A percentile compares a stretch with the other conserved stretches of the same genome.
phyloP scores from a whole-genome alignment of 495 filamentous ascomycete genomes.

The Evernia prunastri region DNA sequence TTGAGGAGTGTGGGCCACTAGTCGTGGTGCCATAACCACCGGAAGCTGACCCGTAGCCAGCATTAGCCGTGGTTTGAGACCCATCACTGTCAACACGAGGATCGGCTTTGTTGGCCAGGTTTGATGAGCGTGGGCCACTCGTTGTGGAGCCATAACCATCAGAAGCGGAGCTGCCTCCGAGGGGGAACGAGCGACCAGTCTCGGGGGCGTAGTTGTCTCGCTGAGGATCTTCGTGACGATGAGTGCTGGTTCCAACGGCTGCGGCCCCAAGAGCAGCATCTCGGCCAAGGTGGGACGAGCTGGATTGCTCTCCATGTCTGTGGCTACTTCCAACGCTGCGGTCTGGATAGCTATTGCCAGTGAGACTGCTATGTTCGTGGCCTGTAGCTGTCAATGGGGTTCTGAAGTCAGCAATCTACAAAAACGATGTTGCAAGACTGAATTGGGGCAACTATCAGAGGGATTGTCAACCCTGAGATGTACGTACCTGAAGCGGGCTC shows the following conservation, averaged over 20 bases:
- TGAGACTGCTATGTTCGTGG: conserved; percentile 7
- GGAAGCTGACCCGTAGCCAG: conserved; percentile 1
- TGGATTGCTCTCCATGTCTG: not conserved
- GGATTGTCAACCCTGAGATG: not conserved
- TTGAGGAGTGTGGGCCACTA: conserved; percentile 36
- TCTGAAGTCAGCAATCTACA: not conserved
- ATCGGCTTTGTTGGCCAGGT: conserved; percentile 43
- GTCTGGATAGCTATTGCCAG: conserved; percentile 21
- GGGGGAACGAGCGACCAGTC: conserved; percentile 29
- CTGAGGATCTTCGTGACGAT: conserved; percentile 5
- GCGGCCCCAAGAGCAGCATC: conserved; percentile 21
- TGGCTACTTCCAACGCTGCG: conserved; percentile 16
- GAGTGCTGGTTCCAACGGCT: conserved; percentile 12
- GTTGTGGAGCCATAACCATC: conserved; percentile 32
- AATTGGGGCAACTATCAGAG: not conserved
- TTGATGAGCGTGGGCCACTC: conserved; percentile 35
- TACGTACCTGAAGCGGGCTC: conserved; percentile 21
- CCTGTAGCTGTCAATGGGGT: not conserved
- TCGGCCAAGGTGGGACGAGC: conserved; percentile 16
- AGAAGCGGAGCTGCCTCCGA: conserved; percentile 20
- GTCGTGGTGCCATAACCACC: not conserved
- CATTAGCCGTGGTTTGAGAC: conserved; percentile 1
- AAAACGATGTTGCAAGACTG: not conserved
- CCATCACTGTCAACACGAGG: conserved; percentile 44
- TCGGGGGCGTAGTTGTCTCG: conserved; percentile 17